Percentiles rank a stretch among this genome's conserved stretches.
These are phyloP conservation scores for Yamadazyma akitaensis DNA, from an alignment of 805 yeast genomes.

Conservation along the genomic window DNA sequence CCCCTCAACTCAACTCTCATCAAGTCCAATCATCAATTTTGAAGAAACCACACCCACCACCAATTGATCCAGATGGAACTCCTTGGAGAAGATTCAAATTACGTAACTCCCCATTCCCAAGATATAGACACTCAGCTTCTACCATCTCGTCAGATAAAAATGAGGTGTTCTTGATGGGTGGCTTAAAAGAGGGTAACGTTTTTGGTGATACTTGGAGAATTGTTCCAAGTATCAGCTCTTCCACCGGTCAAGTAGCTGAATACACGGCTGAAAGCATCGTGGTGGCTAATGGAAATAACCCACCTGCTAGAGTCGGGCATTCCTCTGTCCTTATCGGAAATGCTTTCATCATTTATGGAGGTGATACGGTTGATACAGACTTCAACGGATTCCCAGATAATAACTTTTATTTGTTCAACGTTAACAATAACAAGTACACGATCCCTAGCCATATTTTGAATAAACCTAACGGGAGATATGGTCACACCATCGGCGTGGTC, in stretches of 20 bases:
- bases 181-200: constrained; percentile 86
- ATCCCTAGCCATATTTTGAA: constrained; percentile 42
- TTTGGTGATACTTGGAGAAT: constrained; percentile 95
- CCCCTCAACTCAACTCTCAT: constrained; percentile 10
- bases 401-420: constrained; percentile 80
- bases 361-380: constrained; percentile 86
- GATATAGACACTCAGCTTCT: constrained; percentile 91
- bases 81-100: constrained; percentile 71
- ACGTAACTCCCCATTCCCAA: constrained; percentile 82
- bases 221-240: constrained; percentile 41
- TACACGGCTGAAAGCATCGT: constrained; percentile 32
- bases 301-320: constrained; percentile 97
- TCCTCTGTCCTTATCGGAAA: constrained; percentile 89
- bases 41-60: constrained; percentile 5
- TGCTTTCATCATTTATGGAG: constrained; percentile 93
- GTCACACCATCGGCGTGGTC: constrained; percentile 83
- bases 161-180: constrained; percentile 89
- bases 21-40: constrained; percentile 9
- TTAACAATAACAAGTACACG: constrained; percentile 42
- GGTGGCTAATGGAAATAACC: constrained; percentile 67
- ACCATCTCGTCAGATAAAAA: constrained; percentile 72
- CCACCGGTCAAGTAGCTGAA: constrained; percentile 18
- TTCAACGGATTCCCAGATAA: constrained; percentile 79
- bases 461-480: constrained; percentile 90
- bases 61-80: constrained; percentile 21